Evolutionary conservation across 78 protist species (phyloP).

Genomic region (Dictyostelium brefeldianum): DNA sequence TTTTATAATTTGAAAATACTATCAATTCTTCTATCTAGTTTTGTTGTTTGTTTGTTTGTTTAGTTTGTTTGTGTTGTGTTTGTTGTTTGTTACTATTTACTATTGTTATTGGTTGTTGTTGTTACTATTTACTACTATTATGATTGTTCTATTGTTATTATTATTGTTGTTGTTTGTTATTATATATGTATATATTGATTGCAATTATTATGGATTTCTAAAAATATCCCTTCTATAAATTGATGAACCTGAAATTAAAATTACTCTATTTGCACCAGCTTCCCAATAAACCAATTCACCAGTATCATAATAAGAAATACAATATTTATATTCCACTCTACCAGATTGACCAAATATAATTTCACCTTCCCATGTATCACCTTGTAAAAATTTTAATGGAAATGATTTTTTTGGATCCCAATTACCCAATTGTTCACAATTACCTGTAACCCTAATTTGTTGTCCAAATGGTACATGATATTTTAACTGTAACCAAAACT

Average conservation of each 20-base stretch:
- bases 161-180: no score
- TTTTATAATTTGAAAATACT: no score
- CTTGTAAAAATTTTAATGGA: constrained; percentile 70
- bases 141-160: no score
- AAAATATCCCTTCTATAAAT: constrained; percentile 69
- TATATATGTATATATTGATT: no score
- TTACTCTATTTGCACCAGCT: constrained; percentile 70
- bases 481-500: constrained; percentile 20
- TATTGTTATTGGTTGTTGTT: no score
- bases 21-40: no score
- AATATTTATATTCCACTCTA: constrained; percentile 76
- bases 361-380: constrained; percentile 83
- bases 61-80: no score
- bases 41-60: no score
- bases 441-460: constrained; percentile 79
- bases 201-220: constrained; percentile 31
- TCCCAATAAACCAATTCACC: constrained; percentile 74
- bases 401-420: constrained; percentile 78
- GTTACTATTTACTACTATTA: neutral
- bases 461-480: constrained; percentile 82
- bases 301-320: constrained; percentile 64
- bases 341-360: constrained; percentile 43
- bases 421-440: constrained; percentile 78
- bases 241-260: constrained; percentile 49
- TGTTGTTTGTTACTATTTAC: neutral